These are phyloP conservation scores for Pisolithus albus DNA, from an alignment of 768 basidiomycete genomes.

Conservation along the genomic window DNA sequence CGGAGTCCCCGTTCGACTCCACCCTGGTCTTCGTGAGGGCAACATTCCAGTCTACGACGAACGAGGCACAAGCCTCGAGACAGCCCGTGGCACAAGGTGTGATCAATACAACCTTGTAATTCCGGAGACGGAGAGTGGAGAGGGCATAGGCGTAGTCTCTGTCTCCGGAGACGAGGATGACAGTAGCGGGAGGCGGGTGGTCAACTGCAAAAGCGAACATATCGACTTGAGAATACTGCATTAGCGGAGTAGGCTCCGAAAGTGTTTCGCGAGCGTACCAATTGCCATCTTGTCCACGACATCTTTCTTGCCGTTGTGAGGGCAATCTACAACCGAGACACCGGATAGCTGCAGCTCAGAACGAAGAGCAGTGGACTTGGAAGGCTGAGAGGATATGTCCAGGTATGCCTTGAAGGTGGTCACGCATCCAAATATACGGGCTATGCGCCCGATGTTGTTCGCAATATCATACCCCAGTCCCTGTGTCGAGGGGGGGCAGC, in stretches of 20 bases:
- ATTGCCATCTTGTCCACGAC: conserved; percentile 46
- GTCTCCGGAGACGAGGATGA: conserved; percentile 61
- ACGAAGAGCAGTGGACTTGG: conserved; percentile 29
- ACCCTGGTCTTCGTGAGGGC: conserved; percentile 31
- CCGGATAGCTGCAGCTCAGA: conserved; percentile 41
- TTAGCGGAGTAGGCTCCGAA: no score
- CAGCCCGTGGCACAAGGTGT: conserved; percentile 34
- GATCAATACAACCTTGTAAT: conserved; percentile 47
- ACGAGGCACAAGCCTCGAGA: conserved; percentile 49
- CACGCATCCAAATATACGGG: conserved; percentile 41
- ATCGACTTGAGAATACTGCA: conserved; percentile 39
- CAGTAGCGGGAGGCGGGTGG: conserved; percentile 43
- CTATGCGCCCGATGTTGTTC: conserved; percentile 38
- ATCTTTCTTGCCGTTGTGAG: conserved; percentile 27
- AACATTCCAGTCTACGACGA: conserved; percentile 44
- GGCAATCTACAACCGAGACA: conserved; percentile 34
- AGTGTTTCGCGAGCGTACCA: conserved; percentile 18
- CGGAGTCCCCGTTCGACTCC: conserved; percentile 9
- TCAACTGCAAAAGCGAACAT: conserved; percentile 63
- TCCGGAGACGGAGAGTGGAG: conserved; percentile 47
- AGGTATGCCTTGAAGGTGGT: conserved; percentile 50
- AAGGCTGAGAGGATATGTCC: conserved; percentile 35
- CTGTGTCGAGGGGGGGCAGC: conserved; percentile 23
- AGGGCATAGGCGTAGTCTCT: conserved; percentile 60
- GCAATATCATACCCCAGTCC: conserved; percentile 37